These are phyloP conservation scores for Erythrobasidium hasegawianum DNA, from an alignment of 1,284 basidiomycete species.

Conservation along the genomic window DNA sequence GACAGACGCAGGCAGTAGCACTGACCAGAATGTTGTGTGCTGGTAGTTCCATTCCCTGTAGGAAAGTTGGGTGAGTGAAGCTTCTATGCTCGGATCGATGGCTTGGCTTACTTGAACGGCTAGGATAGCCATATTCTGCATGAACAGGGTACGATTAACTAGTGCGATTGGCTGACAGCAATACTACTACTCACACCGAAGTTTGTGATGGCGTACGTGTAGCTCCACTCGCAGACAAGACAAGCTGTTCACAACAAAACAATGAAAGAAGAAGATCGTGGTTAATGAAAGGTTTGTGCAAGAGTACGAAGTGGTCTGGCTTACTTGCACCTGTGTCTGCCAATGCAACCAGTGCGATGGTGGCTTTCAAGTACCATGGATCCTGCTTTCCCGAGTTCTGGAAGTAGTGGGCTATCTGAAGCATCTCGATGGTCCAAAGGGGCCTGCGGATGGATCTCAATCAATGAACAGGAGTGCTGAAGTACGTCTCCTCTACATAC, in stretches of 20 bases:
- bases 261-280: too few relatives aligned
- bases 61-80: background rate
- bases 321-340: background rate
- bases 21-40: background rate
- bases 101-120: too few relatives aligned
- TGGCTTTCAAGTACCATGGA: background rate
- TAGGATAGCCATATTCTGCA: background rate
- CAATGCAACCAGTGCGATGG: background rate
- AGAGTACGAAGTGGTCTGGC: too few relatives aligned
- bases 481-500: background rate
- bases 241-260: background rate
- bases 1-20: background rate
- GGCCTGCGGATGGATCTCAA: background rate
- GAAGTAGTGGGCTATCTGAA: background rate
- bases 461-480: too few relatives aligned
- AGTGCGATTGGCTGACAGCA: too few relatives aligned
- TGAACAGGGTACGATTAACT: background rate
- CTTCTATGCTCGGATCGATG: too few relatives aligned
- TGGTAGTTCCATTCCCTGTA: background rate
- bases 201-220: background rate
- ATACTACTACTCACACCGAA: conserved; percentile 2
- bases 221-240: conserved; percentile 1
- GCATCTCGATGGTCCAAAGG: background rate
- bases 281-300: too few relatives aligned
- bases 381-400: background rate